A percentile compares a stretch with the other conserved stretches of the same genome.
phyloP scores from a whole-genome alignment of 2,329 filamentous ascomycete species.

The Cladosporium sp. region DNA sequence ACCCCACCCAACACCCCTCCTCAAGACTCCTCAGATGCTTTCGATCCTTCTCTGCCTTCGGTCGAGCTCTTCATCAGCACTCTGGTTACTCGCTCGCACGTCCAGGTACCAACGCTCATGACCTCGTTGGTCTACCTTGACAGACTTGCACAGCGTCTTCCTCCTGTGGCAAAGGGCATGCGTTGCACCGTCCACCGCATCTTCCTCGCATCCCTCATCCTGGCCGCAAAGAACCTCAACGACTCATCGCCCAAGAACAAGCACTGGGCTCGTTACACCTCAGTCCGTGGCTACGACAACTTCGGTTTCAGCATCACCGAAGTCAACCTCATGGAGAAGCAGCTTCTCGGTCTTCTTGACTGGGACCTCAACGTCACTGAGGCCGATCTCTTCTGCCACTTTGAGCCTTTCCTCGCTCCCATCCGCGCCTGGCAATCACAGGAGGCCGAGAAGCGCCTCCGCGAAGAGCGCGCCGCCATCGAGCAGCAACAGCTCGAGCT shows the following conservation, averaged over 20 bases:
- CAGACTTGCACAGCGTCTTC: constrained; percentile 76
- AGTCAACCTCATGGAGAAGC: constrained; percentile 99
- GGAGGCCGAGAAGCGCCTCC: constrained; percentile 49
- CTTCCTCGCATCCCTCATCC: constrained; percentile 82
- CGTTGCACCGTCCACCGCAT: constrained; percentile 96
- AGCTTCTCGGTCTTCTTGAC: constrained; percentile 88
- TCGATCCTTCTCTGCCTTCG: constrained; percentile 60
- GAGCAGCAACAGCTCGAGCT: constrained; percentile 34
- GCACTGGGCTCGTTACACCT: constrained; percentile 95
- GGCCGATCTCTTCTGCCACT: constrained; percentile 78
- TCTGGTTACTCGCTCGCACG: constrained; percentile 86
- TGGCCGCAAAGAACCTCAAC: constrained; percentile 94
- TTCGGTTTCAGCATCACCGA: constrained; percentile 94
- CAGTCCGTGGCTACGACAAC: constrained; percentile 65
- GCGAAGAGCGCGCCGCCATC: constrained; percentile 37
- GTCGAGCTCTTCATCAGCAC: constrained; percentile 89
- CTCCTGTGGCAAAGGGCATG: constrained; percentile 92
- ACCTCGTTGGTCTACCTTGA: constrained; percentile 90
- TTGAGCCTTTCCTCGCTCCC: constrained; percentile 83
- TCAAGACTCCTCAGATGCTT: constrained; percentile 47
- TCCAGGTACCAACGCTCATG: constrained; percentile 97
- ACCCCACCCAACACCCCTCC: constrained; percentile 59
- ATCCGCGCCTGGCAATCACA: constrained; percentile 62
- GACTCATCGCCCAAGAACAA: constrained; percentile 99
- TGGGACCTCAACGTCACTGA: constrained; percentile 88